Conservation (phyloP, 148 eudicot genomes). For the Spergularia bocconei region DNA sequence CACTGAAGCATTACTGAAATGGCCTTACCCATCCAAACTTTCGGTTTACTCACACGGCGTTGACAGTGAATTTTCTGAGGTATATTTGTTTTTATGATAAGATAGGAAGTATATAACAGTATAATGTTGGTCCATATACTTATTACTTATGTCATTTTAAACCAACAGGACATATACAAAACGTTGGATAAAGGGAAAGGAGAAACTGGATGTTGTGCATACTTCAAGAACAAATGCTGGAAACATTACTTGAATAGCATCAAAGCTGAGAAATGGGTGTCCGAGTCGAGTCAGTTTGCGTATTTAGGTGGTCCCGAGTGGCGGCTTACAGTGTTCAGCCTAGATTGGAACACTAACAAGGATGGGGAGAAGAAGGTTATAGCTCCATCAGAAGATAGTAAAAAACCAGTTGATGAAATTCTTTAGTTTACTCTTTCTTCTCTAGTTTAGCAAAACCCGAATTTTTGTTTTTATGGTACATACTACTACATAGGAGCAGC, state of each 20-base stretch:
- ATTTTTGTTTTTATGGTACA: no score
- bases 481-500: no score
- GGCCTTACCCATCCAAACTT: constrained; percentile 10
- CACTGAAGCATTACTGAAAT: constrained; percentile 17
- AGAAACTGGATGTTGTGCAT: constrained; percentile 20
- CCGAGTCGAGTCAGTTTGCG: constrained; percentile 3
- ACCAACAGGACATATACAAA: constrained; percentile 21
- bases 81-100: not conserved
- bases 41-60: constrained; percentile 11
- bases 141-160: not conserved
- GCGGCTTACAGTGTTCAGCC: constrained; percentile 12
- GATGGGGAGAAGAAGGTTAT: constrained; percentile 8
- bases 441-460: no score
- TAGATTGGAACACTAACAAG: constrained; percentile 18
- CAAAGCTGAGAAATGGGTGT: constrained; percentile 15
- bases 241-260: constrained; percentile 25
- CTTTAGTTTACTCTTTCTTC: no score
- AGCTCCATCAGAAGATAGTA: no score
- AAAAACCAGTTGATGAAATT: no score
- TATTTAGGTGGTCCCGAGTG: not conserved
- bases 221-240: constrained; percentile 27
- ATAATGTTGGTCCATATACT: no score
- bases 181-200: constrained; percentile 15
- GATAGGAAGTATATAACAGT: no score
- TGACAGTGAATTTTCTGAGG: constrained; percentile 28